A percentile compares a stretch with the other conserved stretches of the same genome.
Conservation (phyloP, 495 filamentous ascomycete species). For the Neurospora tetraspora region DNA sequence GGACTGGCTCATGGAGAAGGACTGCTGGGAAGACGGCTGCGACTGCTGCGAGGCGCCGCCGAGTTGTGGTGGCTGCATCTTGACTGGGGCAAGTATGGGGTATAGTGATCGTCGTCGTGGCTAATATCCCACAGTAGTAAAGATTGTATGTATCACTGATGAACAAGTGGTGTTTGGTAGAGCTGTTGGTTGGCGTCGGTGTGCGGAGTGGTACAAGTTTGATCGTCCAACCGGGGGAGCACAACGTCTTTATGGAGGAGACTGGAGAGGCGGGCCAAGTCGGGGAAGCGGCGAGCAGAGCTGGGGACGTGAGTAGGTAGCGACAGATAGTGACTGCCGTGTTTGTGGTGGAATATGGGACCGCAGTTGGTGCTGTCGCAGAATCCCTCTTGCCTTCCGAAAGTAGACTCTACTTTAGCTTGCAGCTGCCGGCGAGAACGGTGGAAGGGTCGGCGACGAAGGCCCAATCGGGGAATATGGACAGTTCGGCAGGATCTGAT, state of each 20-base stretch:
- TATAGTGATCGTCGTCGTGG: slow-evolving; percentile 2
- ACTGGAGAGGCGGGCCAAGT: not conserved
- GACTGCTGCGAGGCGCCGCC: slow-evolving; percentile 24
- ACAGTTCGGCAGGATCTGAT: not conserved
- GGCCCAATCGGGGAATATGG: not conserved
- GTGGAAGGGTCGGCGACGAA: not conserved
- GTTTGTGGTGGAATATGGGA: not conserved
- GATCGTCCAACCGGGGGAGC: not conserved
- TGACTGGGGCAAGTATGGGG: slow-evolving; percentile 7
- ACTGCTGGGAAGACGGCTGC: slow-evolving; percentile 39
- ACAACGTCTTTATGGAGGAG: not conserved
- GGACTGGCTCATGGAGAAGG: slow-evolving; percentile 39
- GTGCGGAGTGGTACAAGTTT: not conserved
- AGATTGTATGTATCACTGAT: not conserved
- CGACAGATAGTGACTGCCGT: not conserved
- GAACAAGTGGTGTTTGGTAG: not conserved
- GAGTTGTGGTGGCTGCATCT: slow-evolving; percentile 20
- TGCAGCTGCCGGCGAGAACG: not conserved
- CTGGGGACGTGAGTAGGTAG: not conserved
- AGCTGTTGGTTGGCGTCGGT: not conserved
- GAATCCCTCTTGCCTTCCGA: not conserved
- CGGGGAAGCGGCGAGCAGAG: not conserved
- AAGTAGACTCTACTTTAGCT: not conserved
- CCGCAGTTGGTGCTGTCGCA: not conserved
- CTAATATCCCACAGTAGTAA: not conserved